Conservation (phyloP, 179 eudicot genomes). For the Monotropa hypopitys region DNA sequence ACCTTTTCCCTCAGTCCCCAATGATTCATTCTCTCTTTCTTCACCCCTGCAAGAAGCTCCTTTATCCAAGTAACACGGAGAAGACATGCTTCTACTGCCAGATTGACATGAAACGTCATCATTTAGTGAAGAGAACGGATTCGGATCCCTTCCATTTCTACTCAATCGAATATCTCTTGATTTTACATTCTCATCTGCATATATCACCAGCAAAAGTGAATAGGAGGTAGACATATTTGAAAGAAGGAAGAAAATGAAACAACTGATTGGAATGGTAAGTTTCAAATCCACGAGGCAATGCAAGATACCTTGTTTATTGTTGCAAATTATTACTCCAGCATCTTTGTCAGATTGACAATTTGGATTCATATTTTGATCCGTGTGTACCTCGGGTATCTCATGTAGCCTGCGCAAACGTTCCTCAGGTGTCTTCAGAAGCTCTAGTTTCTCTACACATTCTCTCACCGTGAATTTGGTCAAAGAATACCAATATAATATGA, state of each 20-base stretch:
- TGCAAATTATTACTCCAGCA: constrained; percentile 22
- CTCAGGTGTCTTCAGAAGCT: constrained; percentile 81
- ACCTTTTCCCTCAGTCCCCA: constrained; percentile 6
- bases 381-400: constrained; percentile 65
- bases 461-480: constrained; percentile 65
- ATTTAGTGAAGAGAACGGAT: constrained; percentile 18
- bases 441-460: constrained; percentile 69
- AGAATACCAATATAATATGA: constrained; percentile 13
- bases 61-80: constrained; percentile 1
- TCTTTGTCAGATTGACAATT: constrained; percentile 67
- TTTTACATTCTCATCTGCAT: constrained; percentile 34
- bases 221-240: not conserved
- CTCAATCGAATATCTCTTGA: constrained; percentile 22
- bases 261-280: not conserved
- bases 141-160: constrained; percentile 23
- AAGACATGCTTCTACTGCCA: constrained; percentile 7
- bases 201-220: constrained; percentile 11
- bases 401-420: constrained; percentile 68
- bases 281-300: constrained; percentile 4
- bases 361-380: constrained; percentile 87
- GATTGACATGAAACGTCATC: constrained; percentile 19
- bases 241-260: not conserved
- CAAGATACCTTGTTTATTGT: constrained; percentile 46
- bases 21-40: not conserved
- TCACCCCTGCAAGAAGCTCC: not conserved